These are phyloP conservation scores for Cydonia oblonga DNA, from an alignment of 331 rosid genomes.

Conservation along the genomic window DNA sequence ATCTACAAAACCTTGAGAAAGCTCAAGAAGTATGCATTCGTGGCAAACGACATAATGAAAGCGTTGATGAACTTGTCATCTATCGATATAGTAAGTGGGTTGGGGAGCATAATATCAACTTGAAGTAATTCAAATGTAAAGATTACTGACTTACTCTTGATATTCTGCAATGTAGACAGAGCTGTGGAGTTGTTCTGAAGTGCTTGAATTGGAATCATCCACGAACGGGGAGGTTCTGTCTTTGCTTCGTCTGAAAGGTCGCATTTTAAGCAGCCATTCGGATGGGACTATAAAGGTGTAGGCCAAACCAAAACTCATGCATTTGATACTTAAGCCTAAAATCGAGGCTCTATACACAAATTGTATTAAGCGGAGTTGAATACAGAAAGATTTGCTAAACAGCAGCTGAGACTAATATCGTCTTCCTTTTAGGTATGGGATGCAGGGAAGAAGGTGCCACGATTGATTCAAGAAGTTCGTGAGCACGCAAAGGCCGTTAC, in stretches of 20 bases:
- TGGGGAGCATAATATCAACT: conserved; percentile 3
- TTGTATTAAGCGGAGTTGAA: background rate
- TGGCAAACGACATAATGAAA: conserved; percentile 53
- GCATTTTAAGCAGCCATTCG: conserved; percentile 79
- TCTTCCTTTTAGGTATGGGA: conserved; percentile 68
- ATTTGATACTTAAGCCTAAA: too few species aligned
- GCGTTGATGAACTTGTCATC: conserved; percentile 67
- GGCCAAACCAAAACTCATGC: conserved; percentile 4
- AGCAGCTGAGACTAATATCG: background rate
- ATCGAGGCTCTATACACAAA: background rate
- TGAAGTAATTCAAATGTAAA: background rate
- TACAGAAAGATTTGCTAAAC: background rate
- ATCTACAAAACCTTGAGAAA: conserved; percentile 62
- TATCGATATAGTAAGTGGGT: conserved; percentile 57
- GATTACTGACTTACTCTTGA: conserved; percentile 12
- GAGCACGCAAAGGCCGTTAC: conserved; percentile 87
- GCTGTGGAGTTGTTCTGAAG: conserved; percentile 76
- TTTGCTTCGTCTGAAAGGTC: conserved; percentile 56
- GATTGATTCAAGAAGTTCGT: conserved; percentile 69
- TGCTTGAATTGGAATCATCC: conserved; percentile 53
- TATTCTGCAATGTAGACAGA: conserved; percentile 39
- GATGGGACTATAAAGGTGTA: conserved; percentile 91
- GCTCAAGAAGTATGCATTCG: conserved; percentile 52
- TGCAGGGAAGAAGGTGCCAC: conserved; percentile 44
- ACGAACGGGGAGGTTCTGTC: conserved; percentile 69